Conservation (phyloP, 148 eudicot genomes). For the Amaranthus cruentus region DNA sequence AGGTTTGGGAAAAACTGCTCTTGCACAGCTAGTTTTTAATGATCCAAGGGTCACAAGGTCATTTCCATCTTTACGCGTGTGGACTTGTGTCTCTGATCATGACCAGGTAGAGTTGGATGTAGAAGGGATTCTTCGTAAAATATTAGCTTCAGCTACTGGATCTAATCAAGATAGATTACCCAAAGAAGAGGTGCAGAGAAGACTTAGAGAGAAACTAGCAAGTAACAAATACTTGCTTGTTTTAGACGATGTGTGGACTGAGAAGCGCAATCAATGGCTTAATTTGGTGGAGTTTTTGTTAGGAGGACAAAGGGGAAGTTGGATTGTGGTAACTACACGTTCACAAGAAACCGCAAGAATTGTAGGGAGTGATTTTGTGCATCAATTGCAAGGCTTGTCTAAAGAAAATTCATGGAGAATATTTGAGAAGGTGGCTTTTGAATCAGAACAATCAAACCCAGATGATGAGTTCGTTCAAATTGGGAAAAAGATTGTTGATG, state of each 20-base stretch:
- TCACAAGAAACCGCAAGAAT: slow-evolving; percentile 7
- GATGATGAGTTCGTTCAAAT: slow-evolving; percentile 10
- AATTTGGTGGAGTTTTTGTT: slow-evolving; percentile 8
- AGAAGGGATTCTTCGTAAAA: slow-evolving; percentile 11
- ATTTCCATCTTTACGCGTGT: slow-evolving; percentile 8
- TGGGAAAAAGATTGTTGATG: slow-evolving; percentile 20
- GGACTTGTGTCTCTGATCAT: slow-evolving; percentile 30
- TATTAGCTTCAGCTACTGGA: not conserved
- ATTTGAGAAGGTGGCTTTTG: slow-evolving; percentile 19
- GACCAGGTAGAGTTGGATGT: slow-evolving; percentile 4
- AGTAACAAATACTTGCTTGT: slow-evolving; percentile 25
- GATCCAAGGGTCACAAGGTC: not conserved
- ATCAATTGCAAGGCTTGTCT: slow-evolving; percentile 16
- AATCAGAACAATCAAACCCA: not conserved
- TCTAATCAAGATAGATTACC: not conserved
- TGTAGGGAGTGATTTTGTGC: not conserved
- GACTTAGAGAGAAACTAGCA: not conserved
- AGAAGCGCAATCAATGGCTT: slow-evolving; percentile 10
- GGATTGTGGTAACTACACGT: slow-evolving; percentile 31
- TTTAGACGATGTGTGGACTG: slow-evolving; percentile 32
- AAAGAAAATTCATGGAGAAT: slow-evolving; percentile 13
- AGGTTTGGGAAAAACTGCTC: slow-evolving; percentile 34
- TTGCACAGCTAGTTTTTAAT: slow-evolving; percentile 24
- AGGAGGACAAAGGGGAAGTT: slow-evolving; percentile 16
- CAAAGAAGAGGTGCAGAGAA: not conserved